These are phyloP conservation scores for Jasminum sambac DNA, from an alignment of 257 asterid species.

Conservation along the genomic window DNA sequence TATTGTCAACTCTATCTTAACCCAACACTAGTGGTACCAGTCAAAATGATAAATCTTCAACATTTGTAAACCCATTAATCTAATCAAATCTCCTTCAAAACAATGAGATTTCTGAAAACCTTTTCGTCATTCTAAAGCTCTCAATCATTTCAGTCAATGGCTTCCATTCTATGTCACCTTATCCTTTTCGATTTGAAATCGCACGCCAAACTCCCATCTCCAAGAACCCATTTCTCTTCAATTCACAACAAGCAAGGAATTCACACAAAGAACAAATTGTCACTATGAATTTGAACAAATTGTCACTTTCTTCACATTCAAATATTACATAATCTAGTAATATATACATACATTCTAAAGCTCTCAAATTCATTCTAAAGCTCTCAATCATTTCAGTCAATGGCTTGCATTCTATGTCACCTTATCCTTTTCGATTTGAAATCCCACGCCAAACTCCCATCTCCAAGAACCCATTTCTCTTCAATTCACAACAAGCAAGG, in stretches of 20 bases:
- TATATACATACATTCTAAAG: too few species aligned
- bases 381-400: too few species aligned
- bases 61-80: too few species aligned
- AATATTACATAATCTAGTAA: too few species aligned
- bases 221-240: conserved; percentile 29
- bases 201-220: conserved; percentile 30
- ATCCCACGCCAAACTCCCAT: too few species aligned
- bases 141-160: conserved; percentile 38
- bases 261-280: conserved; percentile 30
- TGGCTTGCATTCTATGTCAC: too few species aligned
- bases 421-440: too few species aligned
- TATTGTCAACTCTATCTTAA: background rate
- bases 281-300: too few species aligned
- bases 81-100: background rate
- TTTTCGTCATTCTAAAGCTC: background rate
- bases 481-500: too few species aligned
- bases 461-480: too few species aligned
- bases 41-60: background rate
- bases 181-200: conserved; percentile 27
- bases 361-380: too few species aligned
- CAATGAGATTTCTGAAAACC: conserved; percentile 1
- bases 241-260: conserved; percentile 11
- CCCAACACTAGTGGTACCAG: conserved; percentile 6
- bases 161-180: conserved; percentile 38
- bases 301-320: too few species aligned